Percentiles rank a stretch among this genome's conserved stretches.
These are phyloP conservation scores for Metschnikowia gruessii DNA, from an alignment of 805 yeast genomes.

Conservation along the genomic window DNA sequence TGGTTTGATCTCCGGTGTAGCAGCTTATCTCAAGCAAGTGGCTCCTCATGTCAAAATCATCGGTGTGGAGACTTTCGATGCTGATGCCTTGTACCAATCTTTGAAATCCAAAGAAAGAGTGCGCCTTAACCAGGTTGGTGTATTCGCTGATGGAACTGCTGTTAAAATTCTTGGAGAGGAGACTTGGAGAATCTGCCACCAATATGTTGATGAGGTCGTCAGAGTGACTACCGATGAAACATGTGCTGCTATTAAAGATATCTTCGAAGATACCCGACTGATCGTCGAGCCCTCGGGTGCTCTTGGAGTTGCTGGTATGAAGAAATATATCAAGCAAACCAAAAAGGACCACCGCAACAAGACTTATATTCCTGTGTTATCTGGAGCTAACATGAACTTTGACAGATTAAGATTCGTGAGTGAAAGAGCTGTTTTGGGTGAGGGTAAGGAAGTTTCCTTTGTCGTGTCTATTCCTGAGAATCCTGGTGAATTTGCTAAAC, in stretches of 20 bases:
- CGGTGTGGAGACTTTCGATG: constrained; percentile 95
- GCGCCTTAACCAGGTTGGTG: constrained; percentile 72
- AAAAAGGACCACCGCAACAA: constrained; percentile 70
- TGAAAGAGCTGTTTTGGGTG: constrained; percentile 98
- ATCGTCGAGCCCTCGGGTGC: constrained; percentile 98
- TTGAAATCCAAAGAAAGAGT: constrained; percentile 54
- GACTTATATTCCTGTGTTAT: constrained; percentile 78
- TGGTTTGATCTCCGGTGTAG: constrained; percentile 89
- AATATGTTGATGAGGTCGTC: constrained; percentile 85
- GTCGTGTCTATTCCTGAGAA: constrained; percentile 86
- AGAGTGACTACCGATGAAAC: constrained; percentile 88
- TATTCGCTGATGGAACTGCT: constrained; percentile 98
- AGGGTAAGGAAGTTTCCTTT: constrained; percentile 93
- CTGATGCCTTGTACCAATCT: constrained; percentile 85
- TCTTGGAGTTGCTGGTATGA: constrained; percentile 90
- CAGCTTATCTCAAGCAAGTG: constrained; percentile 83
- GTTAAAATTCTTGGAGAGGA: constrained; percentile 88
- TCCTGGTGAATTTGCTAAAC: constrained; percentile 83
- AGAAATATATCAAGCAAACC: constrained; percentile 66
- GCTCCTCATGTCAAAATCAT: constrained; percentile 97
- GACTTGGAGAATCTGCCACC: constrained; percentile 75
- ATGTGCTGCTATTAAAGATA: constrained; percentile 94
- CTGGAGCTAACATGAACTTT: constrained; percentile 98
- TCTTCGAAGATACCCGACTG: constrained; percentile 92
- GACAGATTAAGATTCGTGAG: constrained; percentile 93